Evolutionary conservation across 2,329 filamentous ascomycete genomes (phyloP).

Genomic region (Fusarium sp.): DNA sequence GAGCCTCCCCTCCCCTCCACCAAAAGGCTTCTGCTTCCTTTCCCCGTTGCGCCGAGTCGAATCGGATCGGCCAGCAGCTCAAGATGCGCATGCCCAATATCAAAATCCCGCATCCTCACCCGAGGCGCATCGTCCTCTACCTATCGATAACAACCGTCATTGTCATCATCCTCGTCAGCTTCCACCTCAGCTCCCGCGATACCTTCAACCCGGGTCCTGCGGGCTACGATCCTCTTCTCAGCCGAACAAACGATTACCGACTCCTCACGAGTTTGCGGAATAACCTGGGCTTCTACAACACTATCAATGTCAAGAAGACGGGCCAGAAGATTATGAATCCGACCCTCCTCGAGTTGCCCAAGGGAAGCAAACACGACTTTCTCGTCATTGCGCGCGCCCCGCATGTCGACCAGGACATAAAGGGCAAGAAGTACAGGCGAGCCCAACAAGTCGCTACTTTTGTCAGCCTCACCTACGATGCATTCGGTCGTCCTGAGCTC

Average conservation of each 20-base stretch:
- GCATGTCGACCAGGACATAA: conserved; percentile 35
- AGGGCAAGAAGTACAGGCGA: conserved; percentile 37
- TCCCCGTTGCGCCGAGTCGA: neutral
- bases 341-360: conserved; percentile 36
- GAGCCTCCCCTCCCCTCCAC: conserved; percentile 8
- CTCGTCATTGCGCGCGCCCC: conserved; percentile 37
- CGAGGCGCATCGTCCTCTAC: conserved; percentile 33
- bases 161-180: conserved; percentile 20
- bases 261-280: conserved; percentile 34
- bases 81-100: conserved; percentile 29
- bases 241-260: conserved; percentile 36
- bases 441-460: conserved; percentile 38
- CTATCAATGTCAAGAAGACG: conserved; percentile 38
- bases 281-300: conserved; percentile 38
- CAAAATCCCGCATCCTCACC: conserved; percentile 29
- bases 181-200: conserved; percentile 11
- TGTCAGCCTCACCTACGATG: conserved; percentile 34
- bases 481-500: conserved; percentile 36
- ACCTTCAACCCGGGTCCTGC: conserved; percentile 1
- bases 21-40: neutral
- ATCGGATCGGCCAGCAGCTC: neutral
- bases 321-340: conserved; percentile 42
- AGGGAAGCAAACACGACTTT: conserved; percentile 38
- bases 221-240: conserved; percentile 35
- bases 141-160: conserved; percentile 21